phyloP scores from a whole-genome alignment of 345 rosid genomes.

The Rhizophora apiculata region DNA sequence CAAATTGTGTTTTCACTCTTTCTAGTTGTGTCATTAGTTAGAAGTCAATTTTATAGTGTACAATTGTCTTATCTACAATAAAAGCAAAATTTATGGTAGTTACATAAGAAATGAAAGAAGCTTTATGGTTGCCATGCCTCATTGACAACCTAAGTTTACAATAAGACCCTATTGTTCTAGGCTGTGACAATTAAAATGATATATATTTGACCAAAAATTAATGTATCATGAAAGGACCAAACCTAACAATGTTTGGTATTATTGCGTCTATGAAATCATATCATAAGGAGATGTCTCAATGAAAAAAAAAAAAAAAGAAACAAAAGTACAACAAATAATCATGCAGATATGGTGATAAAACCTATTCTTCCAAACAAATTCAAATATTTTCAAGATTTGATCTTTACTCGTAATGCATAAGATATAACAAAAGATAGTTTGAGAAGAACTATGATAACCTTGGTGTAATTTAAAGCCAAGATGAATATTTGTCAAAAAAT shows the following conservation, averaged over 20 bases:
- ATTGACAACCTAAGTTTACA: too few relatives aligned
- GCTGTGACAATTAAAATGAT: not conserved
- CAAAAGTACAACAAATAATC: not conserved
- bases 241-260: not conserved
- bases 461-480: not conserved
- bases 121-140: not conserved
- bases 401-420: not conserved
- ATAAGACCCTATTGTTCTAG: too few relatives aligned
- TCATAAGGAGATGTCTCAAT: not conserved
- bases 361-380: not conserved
- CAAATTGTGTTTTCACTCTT: not conserved
- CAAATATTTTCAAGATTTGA: not conserved
- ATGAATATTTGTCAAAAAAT: not conserved
- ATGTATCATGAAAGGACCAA: not conserved
- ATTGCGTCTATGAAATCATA: not conserved
- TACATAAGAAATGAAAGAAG: not conserved
- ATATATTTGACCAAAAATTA: not conserved
- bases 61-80: not conserved
- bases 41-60: not conserved
- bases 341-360: not conserved
- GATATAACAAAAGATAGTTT: not conserved
- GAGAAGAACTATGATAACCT: not conserved
- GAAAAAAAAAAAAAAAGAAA: not conserved
- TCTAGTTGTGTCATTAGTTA: not conserved
- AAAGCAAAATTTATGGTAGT: not conserved